Evolutionary conservation across 305 asterid species (phyloP), one percentile per base, ranked within the genome.

Genomic region (Fraxinus velutina): DNA sequence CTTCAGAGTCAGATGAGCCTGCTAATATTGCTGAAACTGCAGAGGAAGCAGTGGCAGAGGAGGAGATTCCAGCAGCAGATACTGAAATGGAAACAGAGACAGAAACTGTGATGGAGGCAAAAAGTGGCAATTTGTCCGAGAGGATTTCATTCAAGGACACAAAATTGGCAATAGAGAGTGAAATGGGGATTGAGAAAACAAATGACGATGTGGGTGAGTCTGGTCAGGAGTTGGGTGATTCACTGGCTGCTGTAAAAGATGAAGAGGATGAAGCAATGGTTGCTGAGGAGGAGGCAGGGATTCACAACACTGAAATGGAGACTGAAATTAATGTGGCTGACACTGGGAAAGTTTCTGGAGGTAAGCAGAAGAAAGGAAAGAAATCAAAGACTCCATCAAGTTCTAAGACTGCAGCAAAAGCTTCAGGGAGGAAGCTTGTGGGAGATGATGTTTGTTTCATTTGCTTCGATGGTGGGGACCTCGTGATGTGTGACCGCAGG

Each of bases 401-500:
- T 71, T 85, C 92, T 30, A 95, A 88, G 86, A 42, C 87, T 47
- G 71, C 86, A 1, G 70, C 88, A 75, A 92, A 84, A 86, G 82
- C 93, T 79, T 80, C 90, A 60, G 79, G 90, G 66, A 88, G 84
- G 89, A 93, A 92, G 90, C 76, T 85, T 0, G 88, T 84, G 30
- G 98, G 89, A 47, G 98, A 96, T 80, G 98, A 96, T 83, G 98
- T 96, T 79, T 96, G 99, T 85, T 94, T 96, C 90, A 93, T 96
- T 86, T 96, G 99, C 93, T 96, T 96, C 83, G 98, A 96, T 87
- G 99, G 99, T 72, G 99, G 99, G 74, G 92, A 91, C 70, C 97
- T 96, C n/a, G 95, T 94, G 79, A 86, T 96, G 44, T 94, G 99
- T 88, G 98, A 93, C 84, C 94, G 97, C 17, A 90, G 98, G 99